Evolutionary conservation across 768 basidiomycete genomes (phyloP).

Genomic region (Cantharellus cinnabarinus): DNA sequence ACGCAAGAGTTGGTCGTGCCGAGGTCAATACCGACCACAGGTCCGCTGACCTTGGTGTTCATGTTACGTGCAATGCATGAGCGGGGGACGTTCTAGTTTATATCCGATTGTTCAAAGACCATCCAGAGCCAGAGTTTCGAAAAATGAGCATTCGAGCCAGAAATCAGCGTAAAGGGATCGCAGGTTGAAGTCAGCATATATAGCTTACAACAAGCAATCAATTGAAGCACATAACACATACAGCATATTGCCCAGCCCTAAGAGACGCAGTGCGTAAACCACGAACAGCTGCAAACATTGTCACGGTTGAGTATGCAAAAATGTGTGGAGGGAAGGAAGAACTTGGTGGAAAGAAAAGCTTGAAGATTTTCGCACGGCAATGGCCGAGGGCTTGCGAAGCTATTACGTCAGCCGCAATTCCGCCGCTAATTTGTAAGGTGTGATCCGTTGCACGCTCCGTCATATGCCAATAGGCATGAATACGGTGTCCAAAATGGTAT

Average conservation of each 20-base stretch:
- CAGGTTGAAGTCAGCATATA: not conserved
- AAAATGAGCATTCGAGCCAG: not conserved
- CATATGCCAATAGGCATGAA: too few relatives aligned
- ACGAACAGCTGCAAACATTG: conserved; percentile 55
- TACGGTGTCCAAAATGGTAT: too few relatives aligned
- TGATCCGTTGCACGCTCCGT: too few relatives aligned
- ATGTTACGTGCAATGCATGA: conserved; percentile 72
- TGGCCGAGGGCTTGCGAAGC: too few relatives aligned
- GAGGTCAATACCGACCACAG: conserved; percentile 92
- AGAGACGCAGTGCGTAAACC: conserved; percentile 30
- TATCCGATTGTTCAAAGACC: not conserved
- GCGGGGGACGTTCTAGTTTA: conserved; percentile 27
- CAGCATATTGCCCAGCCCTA: not conserved
- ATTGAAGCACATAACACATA: not conserved
- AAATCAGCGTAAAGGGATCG: too few relatives aligned
- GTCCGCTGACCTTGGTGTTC: conserved; percentile 87
- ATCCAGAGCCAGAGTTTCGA: not conserved
- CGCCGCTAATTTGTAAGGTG: too few relatives aligned
- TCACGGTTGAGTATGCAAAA: conserved; percentile 11
- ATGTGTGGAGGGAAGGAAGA: not conserved
- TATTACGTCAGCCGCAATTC: too few relatives aligned
- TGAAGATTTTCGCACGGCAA: not conserved
- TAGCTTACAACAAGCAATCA: not conserved
- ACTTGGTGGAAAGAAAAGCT: not conserved
- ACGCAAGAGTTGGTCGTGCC: conserved; percentile 88